Percentiles rank a stretch among this genome's conserved stretches.
phyloP scores from a whole-genome alignment of 2,329 filamentous ascomycete species.

The Fusarium sp. region DNA sequence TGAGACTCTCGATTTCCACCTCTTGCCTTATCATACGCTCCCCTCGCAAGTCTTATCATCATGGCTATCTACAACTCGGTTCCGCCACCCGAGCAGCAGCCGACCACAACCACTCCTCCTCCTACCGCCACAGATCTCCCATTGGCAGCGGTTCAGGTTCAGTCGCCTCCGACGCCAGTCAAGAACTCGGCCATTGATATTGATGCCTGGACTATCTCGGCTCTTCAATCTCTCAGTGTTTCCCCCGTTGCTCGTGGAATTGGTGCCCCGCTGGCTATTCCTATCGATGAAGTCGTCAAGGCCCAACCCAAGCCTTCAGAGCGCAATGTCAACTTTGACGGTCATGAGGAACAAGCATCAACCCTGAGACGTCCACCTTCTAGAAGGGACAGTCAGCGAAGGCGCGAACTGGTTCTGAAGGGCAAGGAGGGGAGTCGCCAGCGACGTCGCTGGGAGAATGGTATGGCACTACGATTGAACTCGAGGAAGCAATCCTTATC shows the following conservation, averaged over 20 bases:
- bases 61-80: slow-evolving; percentile 69
- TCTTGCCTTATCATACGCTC: slow-evolving; percentile 8
- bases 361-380: slow-evolving; percentile 61
- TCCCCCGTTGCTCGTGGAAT: slow-evolving; percentile 70
- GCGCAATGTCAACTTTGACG: slow-evolving; percentile 41
- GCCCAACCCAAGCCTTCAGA: slow-evolving; percentile 27
- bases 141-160: slow-evolving; percentile 35
- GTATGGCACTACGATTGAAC: slow-evolving; percentile 60
- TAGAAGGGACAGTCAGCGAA: slow-evolving; percentile 66
- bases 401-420: slow-evolving; percentile 82
- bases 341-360: slow-evolving; percentile 46
- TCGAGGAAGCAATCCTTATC: neutral
- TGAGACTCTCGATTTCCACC: neutral
- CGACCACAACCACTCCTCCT: slow-evolving; percentile 37
- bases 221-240: slow-evolving; percentile 68
- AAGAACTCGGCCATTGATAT: slow-evolving; percentile 64
- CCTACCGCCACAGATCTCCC: slow-evolving; percentile 23
- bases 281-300: slow-evolving; percentile 71
- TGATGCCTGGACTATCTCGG: slow-evolving; percentile 75
- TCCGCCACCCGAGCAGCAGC: slow-evolving; percentile 59
- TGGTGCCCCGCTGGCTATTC: slow-evolving; percentile 77
- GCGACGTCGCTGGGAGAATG: slow-evolving; percentile 94
- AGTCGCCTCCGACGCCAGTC: slow-evolving; percentile 45
- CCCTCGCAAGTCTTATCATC: slow-evolving; percentile 36
- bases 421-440: slow-evolving; percentile 92